Evolutionary conservation across 2,329 filamentous ascomycete species (phyloP).

Genomic region (Ophiostoma perfectum): DNA sequence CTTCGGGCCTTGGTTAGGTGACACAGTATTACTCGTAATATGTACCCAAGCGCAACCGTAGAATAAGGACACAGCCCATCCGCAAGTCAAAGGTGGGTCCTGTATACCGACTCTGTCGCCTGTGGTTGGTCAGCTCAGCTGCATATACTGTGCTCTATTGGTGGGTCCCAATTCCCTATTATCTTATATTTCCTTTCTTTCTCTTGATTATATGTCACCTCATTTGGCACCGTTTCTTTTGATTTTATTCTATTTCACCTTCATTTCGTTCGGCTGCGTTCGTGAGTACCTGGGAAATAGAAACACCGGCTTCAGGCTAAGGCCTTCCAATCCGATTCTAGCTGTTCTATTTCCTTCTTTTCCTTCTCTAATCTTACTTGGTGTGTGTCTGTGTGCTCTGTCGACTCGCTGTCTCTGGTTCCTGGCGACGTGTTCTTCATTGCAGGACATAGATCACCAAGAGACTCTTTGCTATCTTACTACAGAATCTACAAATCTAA

Average conservation of each 20-base stretch:
- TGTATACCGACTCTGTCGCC: not conserved
- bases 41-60: not conserved
- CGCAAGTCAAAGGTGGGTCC: no score
- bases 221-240: not conserved
- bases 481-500: no score
- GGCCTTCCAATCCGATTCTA: not conserved
- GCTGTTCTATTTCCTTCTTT: not conserved
- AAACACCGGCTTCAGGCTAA: not conserved
- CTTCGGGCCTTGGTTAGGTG: not conserved
- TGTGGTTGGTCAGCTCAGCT: not conserved
- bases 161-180: not conserved
- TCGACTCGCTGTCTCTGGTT: no score
- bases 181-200: not conserved
- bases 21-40: not conserved
- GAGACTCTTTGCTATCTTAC: no score
- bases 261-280: not conserved
- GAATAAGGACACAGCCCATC: not conserved
- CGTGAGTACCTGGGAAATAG: not conserved
- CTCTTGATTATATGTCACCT: not conserved
- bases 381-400: no score
- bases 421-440: no score
- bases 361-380: not conserved
- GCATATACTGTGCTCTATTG: not conserved
- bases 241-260: not conserved
- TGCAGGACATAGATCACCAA: no score